Evolutionary conservation across 768 basidiomycete genomes (phyloP), one percentile per base, ranked within the genome.

Genomic region (Lactifluus volemus): DNA sequence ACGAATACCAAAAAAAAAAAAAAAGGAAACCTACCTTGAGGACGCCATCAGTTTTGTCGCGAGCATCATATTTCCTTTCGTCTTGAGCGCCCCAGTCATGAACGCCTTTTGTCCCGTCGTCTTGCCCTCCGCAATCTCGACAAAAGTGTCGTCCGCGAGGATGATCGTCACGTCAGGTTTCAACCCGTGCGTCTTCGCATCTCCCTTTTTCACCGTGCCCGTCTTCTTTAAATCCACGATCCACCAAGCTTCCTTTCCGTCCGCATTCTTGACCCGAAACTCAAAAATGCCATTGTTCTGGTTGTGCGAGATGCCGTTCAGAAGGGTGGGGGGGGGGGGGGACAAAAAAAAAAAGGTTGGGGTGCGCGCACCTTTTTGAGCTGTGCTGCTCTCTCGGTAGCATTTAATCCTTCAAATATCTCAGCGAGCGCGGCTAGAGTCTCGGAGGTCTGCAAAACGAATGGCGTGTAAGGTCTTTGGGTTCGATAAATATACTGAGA

Each of bases 81-180:
- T 88, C 82, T 95, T 96, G 53, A 97, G 82, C 70, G 90, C 89
- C 32, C 94, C 94, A 7, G 89, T 90, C 89, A 98, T 92, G 77
- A 94, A 97, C 21, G 93, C 93, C 71, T 93, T 94, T 74, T 97
- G 94, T 19, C 91, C 93, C 67, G 89, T 92, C 49, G 88, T 76
- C 87, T 91, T 89, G 68, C 88, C 89, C 42, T 75, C 70, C 4
- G 89, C 85, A 39, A 98, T 77, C 44, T 85, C 80, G 34, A 77
- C 72, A 69, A 93, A 85, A 10, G 84, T 85, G 19, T 88, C 87
- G 72, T 92, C 90, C 36, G 82, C 80, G 66, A 93, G 77, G 56
- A 86, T 78, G 72, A 96, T 81, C 17, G 87, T 86, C 59, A 94
- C 92, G 69, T 95, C 91, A 5, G 89, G 77, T 72, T 93, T 92